Base-by-base conservation (phyloP, 2,329 filamentous ascomycete species). In the Penicillium sp. region DNA sequence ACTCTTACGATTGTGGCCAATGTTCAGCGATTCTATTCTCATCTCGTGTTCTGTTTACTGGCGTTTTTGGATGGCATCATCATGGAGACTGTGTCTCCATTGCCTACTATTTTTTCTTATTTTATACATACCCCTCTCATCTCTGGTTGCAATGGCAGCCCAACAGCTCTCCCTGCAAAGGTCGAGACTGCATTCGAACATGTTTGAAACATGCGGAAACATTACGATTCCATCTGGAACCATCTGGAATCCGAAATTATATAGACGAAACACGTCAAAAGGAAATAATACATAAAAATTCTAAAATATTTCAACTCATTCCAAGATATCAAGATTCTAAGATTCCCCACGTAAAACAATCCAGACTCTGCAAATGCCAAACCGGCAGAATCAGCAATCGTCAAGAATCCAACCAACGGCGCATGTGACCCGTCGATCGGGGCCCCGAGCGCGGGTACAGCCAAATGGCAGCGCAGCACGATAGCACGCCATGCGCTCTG, bases 381-480 rank as follows among this genome's bases (percentile, higher is more conserved):
- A 22, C 21, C 38, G 38, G 50, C 41, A 50, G 40, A 53, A 53
- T 52, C 29, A 14, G 43, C 6, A 53, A 48, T 53, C 54, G 56
- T 51, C 50, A 27, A 27, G 24, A 27, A 51, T 29, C 53, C 39
- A 14, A 39, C 27, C 43, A 54, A 54, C 42, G 18, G 40, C 42
- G 45, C 61, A 64, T 65, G 59, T 64, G 62, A 65, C 59, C 45
- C 14, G 50, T 62, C 55, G 57, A 54, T 60, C 55, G 45, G 18
- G 6, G 42, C 36, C 14, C 53, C 31, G 53, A 52, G 48, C 52
- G 50, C 45, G 21, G 22, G n/a, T 29, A 10, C 29, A 34, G 16
- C 29, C 50, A 38, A 52, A 48, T 52, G 4, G 38, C 32, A 27
- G 18, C n/a, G 21, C 36, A 31, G 48, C 48, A 39, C 5, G 43